Evolutionary conservation across 352 stramenopile genomes (phyloP).

Genomic region (Phytopythium oedochilum): DNA sequence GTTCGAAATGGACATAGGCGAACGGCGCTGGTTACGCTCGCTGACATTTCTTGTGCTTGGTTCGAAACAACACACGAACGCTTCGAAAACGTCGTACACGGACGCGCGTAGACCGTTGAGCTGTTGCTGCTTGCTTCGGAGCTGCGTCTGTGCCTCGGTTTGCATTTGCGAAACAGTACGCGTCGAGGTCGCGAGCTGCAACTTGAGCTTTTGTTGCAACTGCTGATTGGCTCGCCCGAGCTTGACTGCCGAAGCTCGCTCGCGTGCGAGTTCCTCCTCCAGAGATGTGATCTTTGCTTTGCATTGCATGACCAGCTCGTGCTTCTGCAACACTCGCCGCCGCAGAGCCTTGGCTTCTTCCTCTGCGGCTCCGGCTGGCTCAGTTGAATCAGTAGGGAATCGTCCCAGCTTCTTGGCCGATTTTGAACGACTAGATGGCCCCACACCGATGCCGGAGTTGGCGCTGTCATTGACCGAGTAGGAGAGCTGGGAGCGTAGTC

Average conservation of each 20-base stretch:
- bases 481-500: constrained; percentile 20
- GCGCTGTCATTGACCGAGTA: constrained; percentile 12
- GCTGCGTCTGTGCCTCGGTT: constrained; percentile 9
- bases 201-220: constrained; percentile 17
- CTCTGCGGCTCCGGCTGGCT: constrained; percentile 5
- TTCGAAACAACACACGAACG: constrained; percentile 33
- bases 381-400: not conserved
- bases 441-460: not conserved
- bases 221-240: constrained; percentile 32
- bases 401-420: not conserved
- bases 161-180: constrained; percentile 7
- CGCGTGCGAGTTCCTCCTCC: constrained; percentile 24
- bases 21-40: not conserved
- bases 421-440: not conserved
- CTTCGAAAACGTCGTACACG: constrained; percentile 54
- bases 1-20: not conserved
- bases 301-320: constrained; percentile 39
- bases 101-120: constrained; percentile 52
- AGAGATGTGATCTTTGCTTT: constrained; percentile 32
- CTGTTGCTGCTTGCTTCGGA: constrained; percentile 20
- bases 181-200: not conserved
- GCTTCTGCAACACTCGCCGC: constrained; percentile 50
- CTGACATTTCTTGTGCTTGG: not conserved
- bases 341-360: constrained; percentile 40
- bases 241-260: constrained; percentile 32